Evolutionary conservation across 163 green algal genomes (phyloP), one percentile per base, ranked within the genome.

Genomic region (Picocystis sp.): DNA sequence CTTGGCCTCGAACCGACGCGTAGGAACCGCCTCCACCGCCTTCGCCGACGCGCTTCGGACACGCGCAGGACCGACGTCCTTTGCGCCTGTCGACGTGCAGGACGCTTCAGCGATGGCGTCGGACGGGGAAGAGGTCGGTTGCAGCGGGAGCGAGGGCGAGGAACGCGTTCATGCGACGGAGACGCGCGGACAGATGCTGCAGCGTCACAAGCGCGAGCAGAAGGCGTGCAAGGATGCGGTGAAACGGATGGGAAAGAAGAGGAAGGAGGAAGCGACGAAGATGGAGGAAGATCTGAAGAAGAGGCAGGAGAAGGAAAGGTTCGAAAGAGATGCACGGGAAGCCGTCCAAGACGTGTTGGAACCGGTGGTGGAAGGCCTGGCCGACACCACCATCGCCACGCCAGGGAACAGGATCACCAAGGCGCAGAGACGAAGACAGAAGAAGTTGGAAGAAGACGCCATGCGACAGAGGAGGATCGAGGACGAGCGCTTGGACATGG

Each of bases 401-500:
- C 25, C 19, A 10, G 47, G 5, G 53, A n/a, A 44, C 3, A 60
- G 45, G 38, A 57, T 55, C 35, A 65, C 41, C 14, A 70, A 88
- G 55, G 79, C 82, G 0, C 72, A 87, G 69, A 81, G 81, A 68
- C 64, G 80, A 42, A 61, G 76, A 11, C 65, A 83, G 47, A 80
- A 89, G 62, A 62, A 68, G 10, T 56, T 57, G 35, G 45, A 56
- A 21, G 52, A 84, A 60, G 81, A 93, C 49, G 62, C 61, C n/a
- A 86, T 93, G 65, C 66, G 88, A 0, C 78, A 93, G 29, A 72
- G 65, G 47, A 67, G 86, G n/a, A 90, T 95, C 23, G 76, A 72
- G 8, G 70, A 65, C n/a, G 86, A 95, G 70, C 70, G 77, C 25
- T 80, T 66, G 3, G 58, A 64, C 9, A 15, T 80, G 46, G 85